Evolutionary conservation across 148 eudicot species (phyloP), one percentile per base, ranked within the genome.

Genomic region (Vaccinium vitisidaea): DNA sequence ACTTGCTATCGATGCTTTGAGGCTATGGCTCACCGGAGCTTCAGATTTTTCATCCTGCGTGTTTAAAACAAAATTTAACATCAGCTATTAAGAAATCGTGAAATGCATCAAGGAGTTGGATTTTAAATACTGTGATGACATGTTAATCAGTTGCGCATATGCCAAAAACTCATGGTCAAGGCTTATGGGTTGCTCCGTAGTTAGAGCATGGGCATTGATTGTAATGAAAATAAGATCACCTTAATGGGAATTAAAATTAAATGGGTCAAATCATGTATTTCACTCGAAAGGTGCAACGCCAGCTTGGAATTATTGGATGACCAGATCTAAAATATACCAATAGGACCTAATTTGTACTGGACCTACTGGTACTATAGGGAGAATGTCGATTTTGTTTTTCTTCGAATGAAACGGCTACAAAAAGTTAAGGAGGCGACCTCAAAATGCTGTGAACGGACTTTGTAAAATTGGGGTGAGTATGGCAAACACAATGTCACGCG

Each of bases 41-140:
- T 87, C 70, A 80, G 90, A 86, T 87, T 88, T 85, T 79, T 93
- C 90, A 90, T 81, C 92, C 95, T 93, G 92, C 95, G 88, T 71
- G 69, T 73, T 50, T 39, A 76, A 77, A 50, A 79, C 6, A 74
- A 67, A 3, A 43, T 55, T 49, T 2, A 36, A 43, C 84, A 25
- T 53, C 61, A 25, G 61, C 59, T 52, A 53, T 27, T 27, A 27
- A 52, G 39, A 52, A 77, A 77, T 52, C 61, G 52, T 13, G 80
- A 50, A 52, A 52, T 77, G 21, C 19, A 23, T 78, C 27, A 5
- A 7, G 63, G 79, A 54, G 84, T 53, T 14, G 58, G 55, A 49
- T 54, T 25, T 53, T 0, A 7, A 74, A 75, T 54, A 78, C 19
- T 36, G 74, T 12, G 88, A 82, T 74, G 18, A 74, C 50, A 39